Percentiles rank a stretch among this genome's conserved stretches.
Evolutionary conservation across 768 basidiomycete genomes (phyloP).

Genomic region (Podaxis pistillaris): DNA sequence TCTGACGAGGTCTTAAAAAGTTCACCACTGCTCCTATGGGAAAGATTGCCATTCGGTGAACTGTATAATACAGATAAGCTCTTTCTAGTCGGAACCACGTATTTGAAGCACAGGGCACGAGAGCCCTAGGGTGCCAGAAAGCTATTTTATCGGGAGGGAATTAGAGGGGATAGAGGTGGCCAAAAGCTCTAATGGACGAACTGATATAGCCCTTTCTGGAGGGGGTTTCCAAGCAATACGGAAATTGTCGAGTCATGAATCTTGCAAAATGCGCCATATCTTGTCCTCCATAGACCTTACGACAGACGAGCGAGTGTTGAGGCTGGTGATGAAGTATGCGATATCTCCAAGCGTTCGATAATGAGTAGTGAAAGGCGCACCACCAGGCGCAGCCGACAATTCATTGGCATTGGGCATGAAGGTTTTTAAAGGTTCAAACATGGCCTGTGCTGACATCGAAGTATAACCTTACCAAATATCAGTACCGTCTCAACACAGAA

Average conservation of each 20-base stretch:
- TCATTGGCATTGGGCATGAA: constrained; percentile 20
- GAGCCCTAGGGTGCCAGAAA: too few species aligned
- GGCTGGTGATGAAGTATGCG: constrained; percentile 89
- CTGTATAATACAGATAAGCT: too few species aligned
- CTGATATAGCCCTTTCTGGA: too few species aligned
- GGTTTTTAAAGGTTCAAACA: constrained; percentile 52
- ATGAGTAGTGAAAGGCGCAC: constrained; percentile 68
- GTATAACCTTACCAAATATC: constrained; percentile 41
- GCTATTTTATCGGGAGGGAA: too few species aligned
- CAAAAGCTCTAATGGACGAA: too few species aligned
- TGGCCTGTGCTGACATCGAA: constrained; percentile 61
- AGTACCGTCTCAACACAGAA: background rate
- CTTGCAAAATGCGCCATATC: constrained; percentile 43
- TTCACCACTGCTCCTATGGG: too few species aligned
- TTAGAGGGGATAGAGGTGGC: too few species aligned
- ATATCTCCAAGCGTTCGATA: constrained; percentile 88
- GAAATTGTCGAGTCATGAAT: background rate
- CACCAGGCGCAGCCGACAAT: constrained; percentile 46
- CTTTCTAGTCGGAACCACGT: too few species aligned
- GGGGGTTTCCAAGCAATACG: too few species aligned
- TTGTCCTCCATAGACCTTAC: constrained; percentile 62
- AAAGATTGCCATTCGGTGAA: too few species aligned
- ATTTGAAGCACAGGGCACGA: too few species aligned
- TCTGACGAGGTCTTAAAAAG: too few species aligned
- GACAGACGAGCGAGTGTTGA: constrained; percentile 61